Base-by-base conservation (phyloP, 2,329 filamentous ascomycete species). In the Ophiostoma perfectum region DNA sequence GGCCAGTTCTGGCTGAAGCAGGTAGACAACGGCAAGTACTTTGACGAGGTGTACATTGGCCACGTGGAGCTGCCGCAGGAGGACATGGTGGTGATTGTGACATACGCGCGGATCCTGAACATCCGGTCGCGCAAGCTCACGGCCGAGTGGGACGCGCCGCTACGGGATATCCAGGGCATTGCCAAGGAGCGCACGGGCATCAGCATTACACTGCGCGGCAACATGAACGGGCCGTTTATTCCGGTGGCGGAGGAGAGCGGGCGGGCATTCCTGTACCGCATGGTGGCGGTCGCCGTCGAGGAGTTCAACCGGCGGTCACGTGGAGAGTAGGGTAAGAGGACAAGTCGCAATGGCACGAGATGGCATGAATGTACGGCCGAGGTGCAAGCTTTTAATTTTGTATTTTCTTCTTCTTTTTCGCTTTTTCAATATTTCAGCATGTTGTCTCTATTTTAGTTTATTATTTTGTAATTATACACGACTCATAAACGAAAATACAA, bases 1-100 rank as follows among this genome's bases (percentile, higher is more conserved):
- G 95, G 95, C 0, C 95, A 99, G 78, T 97, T 92, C 82, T 99
- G 95, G 96, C 88, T 99, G 72, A 99, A 99, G 83, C 96, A 97
- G 70, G 88, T 96, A 11, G 95, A 99, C 79, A 95, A 97, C 72
- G 95, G 95, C 71, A 95, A 93, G 78, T 98, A 94, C 82, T 99
- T 99, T 85, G 90, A 96, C 79, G 95, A 99, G 78, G 86, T 92
- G 76, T 99, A 99, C 80, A 95, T 99, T 77, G 96, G 93, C 4
- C 96, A 99, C 76, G 83, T 99, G 4, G 94, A 99, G 78, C 85
- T 99, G 39, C 91, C 92, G 11, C 88, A 89, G 70, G 92, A 95
- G 77, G 93, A 96, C 76, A 90, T 93, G 82, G 88, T 94, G 68
- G 90, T 93, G 64, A 92, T 98, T 86, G 85, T 99, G 70, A 97